These are phyloP conservation scores for Globisporangium megalacanthum DNA, from an alignment of 352 stramenopile genomes.

Conservation along the genomic window DNA sequence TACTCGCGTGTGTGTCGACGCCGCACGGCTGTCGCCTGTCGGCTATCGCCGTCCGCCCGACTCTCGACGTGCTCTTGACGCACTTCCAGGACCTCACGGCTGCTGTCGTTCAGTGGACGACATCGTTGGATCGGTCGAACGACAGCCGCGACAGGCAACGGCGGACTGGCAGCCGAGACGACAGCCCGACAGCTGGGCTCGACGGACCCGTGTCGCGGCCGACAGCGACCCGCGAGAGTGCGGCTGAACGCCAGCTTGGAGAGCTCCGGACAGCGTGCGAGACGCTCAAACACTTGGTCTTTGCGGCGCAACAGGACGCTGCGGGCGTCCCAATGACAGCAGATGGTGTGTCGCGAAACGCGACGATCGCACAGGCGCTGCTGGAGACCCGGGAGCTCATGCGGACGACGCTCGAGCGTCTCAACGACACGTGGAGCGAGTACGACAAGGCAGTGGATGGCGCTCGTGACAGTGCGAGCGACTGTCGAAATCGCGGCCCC, in stretches of 20 bases:
- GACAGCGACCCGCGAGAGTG: too few relatives aligned
- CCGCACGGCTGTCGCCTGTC: not conserved
- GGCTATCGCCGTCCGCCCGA: not conserved
- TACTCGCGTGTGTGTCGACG: constrained; percentile 12
- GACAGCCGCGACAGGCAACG: not conserved
- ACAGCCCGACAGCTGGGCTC: not conserved
- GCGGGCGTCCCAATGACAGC: not conserved
- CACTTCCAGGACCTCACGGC: not conserved
- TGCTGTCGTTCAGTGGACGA: not conserved
- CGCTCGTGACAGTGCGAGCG: too few relatives aligned
- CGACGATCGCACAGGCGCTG: constrained; percentile 3
- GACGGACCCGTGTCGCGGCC: too few relatives aligned
- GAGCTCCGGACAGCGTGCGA: constrained; percentile 40
- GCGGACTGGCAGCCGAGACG: not conserved
- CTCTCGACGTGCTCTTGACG: not conserved
- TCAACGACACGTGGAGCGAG: constrained; percentile 14
- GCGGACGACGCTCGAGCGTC: constrained; percentile 13
- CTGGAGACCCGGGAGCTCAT: constrained; percentile 14
- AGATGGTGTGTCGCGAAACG: constrained; percentile 1
- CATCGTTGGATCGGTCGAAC: constrained; percentile 1
- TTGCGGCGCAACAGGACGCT: constrained; percentile 39
- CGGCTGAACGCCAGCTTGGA: constrained; percentile 16
- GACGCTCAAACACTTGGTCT: constrained; percentile 41
- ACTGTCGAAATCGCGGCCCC: too few relatives aligned
- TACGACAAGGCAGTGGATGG: constrained; percentile 10